Base-by-base conservation (phyloP, 2,329 filamentous ascomycete species). In the Fusarium sp. region DNA sequence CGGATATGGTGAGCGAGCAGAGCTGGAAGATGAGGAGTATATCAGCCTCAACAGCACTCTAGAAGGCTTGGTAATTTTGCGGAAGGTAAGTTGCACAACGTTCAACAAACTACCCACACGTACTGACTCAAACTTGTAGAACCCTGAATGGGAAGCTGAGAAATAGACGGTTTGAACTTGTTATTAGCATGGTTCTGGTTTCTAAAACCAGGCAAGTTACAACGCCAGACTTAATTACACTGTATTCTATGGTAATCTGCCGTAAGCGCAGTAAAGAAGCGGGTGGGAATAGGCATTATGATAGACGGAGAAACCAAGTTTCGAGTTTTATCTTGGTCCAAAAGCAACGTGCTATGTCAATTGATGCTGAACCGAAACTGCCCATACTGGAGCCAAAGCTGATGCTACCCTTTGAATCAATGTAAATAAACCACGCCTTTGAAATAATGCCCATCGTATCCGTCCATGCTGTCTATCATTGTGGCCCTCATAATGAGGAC, bases 11-110 rank as follows among this genome's bases (percentile, higher is more conserved):
- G 96, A 99, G 87, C 89, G 97, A 78, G 96, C 96, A 15, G 96
- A 99, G 86, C 86, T 99, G 57, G 96, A 99, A 83, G 96, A 99
- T 79, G 96, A 99, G 85, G 92, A 99, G 85, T 99, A 98, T 82
- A 92, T 98, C 74, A 94, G 93, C 83, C 85, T 99, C 80, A 97
- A 92, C 81, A 96, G 91, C 85, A 97, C 92, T 60, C 88, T 99
- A 71, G 96, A 99, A 85, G 96, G 96, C 37, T 87, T 99, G 79
- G 96, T 98, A 64, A 98, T 99, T 83, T 86, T 99, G 83, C 93
- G 93, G 88, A 98, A 98, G 94, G 96, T 97, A 88, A 84, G 89
- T 75, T 25, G 33, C 44, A 33, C 16, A 44, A 19, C 18, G 21
- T 40, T 40, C 4, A 16, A 35, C 13, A 19, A 19, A 42, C 6